Conservation (phyloP, 768 basidiomycete genomes). For the Boletus eberwhitei region DNA sequence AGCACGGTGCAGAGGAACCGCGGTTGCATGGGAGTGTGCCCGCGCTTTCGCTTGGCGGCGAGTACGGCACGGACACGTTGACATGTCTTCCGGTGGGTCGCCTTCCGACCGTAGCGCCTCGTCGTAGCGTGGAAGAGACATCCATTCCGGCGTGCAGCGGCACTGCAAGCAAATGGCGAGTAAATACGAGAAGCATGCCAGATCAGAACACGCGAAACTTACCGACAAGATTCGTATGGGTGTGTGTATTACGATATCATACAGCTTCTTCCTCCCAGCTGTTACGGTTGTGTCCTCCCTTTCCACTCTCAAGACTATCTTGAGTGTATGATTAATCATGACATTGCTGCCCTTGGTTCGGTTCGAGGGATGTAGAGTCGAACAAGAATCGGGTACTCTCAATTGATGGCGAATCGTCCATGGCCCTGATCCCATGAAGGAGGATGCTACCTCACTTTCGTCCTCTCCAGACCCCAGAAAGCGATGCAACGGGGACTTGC, state of each 20-base stretch:
- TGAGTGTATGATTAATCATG: conserved; percentile 69
- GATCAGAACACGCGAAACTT: conserved; percentile 28
- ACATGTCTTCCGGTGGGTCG: conserved; percentile 4
- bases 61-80: conserved; percentile 45
- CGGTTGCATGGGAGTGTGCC: neutral
- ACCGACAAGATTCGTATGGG: conserved; percentile 88
- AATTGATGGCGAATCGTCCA: conserved; percentile 77
- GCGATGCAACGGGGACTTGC: conserved; percentile 61
- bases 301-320: conserved; percentile 80
- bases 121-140: conserved; percentile 72
- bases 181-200: neutral
- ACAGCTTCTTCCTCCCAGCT: conserved; percentile 72
- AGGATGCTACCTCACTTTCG: conserved; percentile 54
- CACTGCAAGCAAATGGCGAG: conserved; percentile 44
- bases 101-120: conserved; percentile 27
- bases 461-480: conserved; percentile 49
- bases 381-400: conserved; percentile 63
- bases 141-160: conserved; percentile 78
- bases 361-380: conserved; percentile 70
- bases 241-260: conserved; percentile 82
- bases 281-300: conserved; percentile 71
- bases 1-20: conserved; percentile 25
- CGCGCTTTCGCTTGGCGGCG: conserved; percentile 12
- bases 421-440: conserved; percentile 75
- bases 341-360: conserved; percentile 59